Evolutionary conservation across 257 asterid genomes (phyloP).

Genomic region (Echites panduratus): DNA sequence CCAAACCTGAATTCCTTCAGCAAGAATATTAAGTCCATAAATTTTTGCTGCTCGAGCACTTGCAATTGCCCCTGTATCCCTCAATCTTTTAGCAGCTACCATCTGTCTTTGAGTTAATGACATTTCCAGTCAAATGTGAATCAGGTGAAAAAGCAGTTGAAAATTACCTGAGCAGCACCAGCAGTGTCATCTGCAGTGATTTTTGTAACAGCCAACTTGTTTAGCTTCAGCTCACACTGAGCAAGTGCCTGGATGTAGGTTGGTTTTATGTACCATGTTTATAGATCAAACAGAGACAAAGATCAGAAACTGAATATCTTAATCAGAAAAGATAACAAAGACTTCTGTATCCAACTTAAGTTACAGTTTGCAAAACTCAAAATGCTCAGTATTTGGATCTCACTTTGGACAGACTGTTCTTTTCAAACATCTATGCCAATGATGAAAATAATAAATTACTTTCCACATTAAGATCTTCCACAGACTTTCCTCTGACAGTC

Average conservation of each 20-base stretch:
- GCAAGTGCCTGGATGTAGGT: conserved; percentile 61
- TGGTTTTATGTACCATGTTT: background rate
- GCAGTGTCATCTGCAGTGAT: conserved; percentile 66
- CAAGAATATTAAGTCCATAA: conserved; percentile 83
- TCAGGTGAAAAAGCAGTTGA: conserved; percentile 6
- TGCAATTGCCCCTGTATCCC: conserved; percentile 84
- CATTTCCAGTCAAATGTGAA: conserved; percentile 1
- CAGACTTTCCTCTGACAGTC: background rate
- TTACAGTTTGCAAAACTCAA: background rate
- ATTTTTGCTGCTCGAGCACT: conserved; percentile 83
- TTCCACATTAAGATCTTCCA: background rate
- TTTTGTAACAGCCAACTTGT: conserved; percentile 49
- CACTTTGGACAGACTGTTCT: background rate
- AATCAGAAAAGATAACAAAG: background rate
- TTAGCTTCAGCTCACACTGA: conserved; percentile 59
- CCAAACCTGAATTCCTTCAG: conserved; percentile 71
- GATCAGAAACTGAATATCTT: background rate
- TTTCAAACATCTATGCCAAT: background rate
- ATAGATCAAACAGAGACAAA: background rate
- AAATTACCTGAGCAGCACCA: conserved; percentile 81
- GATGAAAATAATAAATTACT: background rate
- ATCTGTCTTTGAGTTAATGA: conserved; percentile 46
- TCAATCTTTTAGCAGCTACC: conserved; percentile 51
- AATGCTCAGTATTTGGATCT: background rate
- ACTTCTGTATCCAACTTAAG: background rate